Conservation (phyloP, 2,329 filamentous ascomycete genomes). For the Colletotrichum liriopes region DNA sequence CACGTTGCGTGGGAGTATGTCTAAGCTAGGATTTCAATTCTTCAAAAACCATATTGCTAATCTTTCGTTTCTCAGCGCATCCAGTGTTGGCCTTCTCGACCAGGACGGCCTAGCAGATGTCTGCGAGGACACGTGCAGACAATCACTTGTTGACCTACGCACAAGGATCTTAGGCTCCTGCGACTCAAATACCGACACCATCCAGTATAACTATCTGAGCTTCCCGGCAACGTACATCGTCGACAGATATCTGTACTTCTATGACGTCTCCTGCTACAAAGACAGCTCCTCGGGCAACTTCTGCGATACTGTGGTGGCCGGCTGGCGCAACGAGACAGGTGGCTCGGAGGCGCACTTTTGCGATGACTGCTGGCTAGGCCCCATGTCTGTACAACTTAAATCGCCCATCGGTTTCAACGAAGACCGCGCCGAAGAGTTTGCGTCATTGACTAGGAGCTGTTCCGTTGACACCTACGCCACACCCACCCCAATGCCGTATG, state of each 20-base stretch:
- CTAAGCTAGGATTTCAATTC: background rate
- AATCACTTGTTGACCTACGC: background rate
- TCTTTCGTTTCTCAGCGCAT: background rate
- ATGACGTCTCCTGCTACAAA: conserved; percentile 9
- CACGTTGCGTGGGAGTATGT: conserved; percentile 3
- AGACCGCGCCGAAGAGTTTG: background rate
- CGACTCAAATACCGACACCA: background rate
- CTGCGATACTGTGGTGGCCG: background rate
- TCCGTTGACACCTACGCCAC: background rate
- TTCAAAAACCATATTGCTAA: background rate
- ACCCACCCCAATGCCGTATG: background rate
- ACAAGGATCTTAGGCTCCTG: background rate
- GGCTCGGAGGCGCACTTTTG: background rate
- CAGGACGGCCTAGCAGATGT: background rate
- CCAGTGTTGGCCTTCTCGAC: background rate
- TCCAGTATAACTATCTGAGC: background rate
- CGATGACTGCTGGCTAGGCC: background rate
- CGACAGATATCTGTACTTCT: background rate
- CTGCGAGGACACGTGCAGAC: background rate
- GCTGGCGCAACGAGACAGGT: background rate
- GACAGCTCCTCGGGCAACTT: background rate
- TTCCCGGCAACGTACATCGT: background rate
- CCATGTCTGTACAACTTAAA: background rate
- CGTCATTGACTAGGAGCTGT: background rate
- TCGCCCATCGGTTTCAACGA: background rate